Evolutionary conservation across 2,329 filamentous ascomycete genomes (phyloP).

Genomic region (Ascochyta koolunga): DNA sequence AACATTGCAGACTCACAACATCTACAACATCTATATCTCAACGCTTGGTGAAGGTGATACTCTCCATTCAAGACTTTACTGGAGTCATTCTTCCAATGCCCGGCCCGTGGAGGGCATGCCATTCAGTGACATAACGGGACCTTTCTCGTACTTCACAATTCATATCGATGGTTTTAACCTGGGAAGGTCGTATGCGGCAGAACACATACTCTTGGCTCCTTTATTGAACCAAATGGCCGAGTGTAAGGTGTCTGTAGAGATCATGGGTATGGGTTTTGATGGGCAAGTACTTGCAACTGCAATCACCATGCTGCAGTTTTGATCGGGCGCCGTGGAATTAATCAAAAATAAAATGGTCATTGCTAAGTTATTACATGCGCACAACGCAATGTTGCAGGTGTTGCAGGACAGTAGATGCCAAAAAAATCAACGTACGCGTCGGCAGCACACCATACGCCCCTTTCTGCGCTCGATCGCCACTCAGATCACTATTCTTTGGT

Average conservation of each 20-base stretch:
- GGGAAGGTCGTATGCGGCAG: conserved; percentile 40
- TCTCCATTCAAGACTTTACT: conserved; percentile 34
- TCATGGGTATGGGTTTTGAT: conserved; percentile 41
- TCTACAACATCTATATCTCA: neutral
- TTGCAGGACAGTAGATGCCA: neutral
- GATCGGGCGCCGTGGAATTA: neutral
- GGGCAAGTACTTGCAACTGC: conserved; percentile 23
- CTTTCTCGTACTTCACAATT: conserved; percentile 43
- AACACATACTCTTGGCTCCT: conserved; percentile 24
- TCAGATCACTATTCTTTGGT: neutral
- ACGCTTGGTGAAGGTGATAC: conserved; percentile 20
- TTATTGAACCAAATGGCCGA: conserved; percentile 19
- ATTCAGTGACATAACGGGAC: conserved; percentile 43
- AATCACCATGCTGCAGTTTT: neutral
- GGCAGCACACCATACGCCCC: neutral
- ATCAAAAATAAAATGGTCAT: neutral
- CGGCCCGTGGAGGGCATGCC: conserved; percentile 21
- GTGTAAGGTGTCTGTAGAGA: conserved; percentile 15
- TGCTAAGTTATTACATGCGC: neutral
- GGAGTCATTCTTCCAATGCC: conserved; percentile 21
- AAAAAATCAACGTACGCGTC: neutral
- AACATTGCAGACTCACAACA: neutral
- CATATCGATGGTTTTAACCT: conserved; percentile 24
- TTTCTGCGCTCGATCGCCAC: conserved; percentile 6
- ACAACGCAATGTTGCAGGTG: neutral